These are phyloP conservation scores for Sugiyamaella valdiviana DNA, from an alignment of 805 yeast species.

Conservation along the genomic window DNA sequence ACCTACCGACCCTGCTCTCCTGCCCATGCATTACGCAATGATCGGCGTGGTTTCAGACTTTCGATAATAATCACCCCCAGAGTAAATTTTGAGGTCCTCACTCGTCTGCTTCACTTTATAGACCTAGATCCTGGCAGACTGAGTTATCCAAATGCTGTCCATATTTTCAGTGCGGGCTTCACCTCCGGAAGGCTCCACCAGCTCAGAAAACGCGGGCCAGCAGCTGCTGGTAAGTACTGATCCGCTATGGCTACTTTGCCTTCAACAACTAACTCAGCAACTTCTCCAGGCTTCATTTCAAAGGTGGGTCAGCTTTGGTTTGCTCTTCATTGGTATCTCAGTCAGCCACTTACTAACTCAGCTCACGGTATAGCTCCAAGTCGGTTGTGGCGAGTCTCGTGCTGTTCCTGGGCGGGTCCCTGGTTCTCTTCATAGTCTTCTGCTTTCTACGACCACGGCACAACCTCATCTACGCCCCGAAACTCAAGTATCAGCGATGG, in stretches of 20 bases:
- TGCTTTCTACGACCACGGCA: slow-evolving; percentile 29
- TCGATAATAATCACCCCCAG: too few species aligned
- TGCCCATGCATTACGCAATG: background rate
- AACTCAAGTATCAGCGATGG: slow-evolving; percentile 15
- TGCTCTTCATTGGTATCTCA: background rate
- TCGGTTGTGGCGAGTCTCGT: slow-evolving; percentile 34
- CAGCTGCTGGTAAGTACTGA: slow-evolving; percentile 2
- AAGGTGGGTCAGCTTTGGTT: background rate
- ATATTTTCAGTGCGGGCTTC: too few species aligned
- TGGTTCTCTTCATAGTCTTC: slow-evolving; percentile 23
- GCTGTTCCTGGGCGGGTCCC: slow-evolving; percentile 31
- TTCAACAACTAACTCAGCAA: background rate
- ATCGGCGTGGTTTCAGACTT: background rate
- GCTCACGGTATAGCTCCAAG: slow-evolving; percentile 26
- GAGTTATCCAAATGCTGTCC: too few species aligned
- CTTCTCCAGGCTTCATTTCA: slow-evolving; percentile 4
- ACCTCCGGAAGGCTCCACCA: too few species aligned
- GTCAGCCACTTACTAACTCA: slow-evolving; percentile 1
- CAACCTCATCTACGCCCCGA: slow-evolving; percentile 31
- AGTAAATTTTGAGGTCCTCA: too few species aligned
- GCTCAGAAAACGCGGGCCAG: slow-evolving; percentile 3
- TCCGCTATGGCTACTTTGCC: background rate
- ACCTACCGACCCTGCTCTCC: background rate
- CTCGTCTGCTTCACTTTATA: too few species aligned
- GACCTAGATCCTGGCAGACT: too few species aligned